phyloP scores from a whole-genome alignment of 495 filamentous ascomycete species.

The Tuber brumale region DNA sequence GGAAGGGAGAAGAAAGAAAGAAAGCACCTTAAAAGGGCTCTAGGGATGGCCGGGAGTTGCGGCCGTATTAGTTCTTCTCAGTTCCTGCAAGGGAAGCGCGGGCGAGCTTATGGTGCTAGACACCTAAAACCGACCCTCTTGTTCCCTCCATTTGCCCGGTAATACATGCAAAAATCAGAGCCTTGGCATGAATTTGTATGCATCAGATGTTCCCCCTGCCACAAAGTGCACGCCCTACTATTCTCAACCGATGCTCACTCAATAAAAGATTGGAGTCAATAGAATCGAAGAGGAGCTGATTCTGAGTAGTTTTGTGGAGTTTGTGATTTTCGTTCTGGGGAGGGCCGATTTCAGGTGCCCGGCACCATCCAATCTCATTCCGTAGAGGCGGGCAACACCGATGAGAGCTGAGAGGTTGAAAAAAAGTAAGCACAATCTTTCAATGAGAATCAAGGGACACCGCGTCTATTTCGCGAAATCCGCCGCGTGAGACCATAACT shows the following conservation, averaged over 20 bases:
- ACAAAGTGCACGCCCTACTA: no score
- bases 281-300: no score
- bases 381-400: not conserved
- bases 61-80: not conserved
- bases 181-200: no score
- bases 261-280: no score
- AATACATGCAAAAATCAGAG: no score
- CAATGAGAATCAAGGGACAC: not conserved
- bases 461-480: not conserved
- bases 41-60: not conserved
- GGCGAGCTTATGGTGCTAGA: not conserved
- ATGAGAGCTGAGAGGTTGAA: not conserved
- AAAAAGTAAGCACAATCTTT: not conserved
- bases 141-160: no score
- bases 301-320: no score
- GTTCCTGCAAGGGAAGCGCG: not conserved
- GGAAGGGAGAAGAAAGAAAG: not conserved
- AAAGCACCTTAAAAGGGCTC: not conserved
- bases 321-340: no score
- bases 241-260: no score
- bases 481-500: not conserved
- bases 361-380: not conserved
- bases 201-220: no score
- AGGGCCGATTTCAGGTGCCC: no score
- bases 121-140: no score